Evolutionary conservation across 257 asterid species (phyloP).

Genomic region (Asclepias syriaca): DNA sequence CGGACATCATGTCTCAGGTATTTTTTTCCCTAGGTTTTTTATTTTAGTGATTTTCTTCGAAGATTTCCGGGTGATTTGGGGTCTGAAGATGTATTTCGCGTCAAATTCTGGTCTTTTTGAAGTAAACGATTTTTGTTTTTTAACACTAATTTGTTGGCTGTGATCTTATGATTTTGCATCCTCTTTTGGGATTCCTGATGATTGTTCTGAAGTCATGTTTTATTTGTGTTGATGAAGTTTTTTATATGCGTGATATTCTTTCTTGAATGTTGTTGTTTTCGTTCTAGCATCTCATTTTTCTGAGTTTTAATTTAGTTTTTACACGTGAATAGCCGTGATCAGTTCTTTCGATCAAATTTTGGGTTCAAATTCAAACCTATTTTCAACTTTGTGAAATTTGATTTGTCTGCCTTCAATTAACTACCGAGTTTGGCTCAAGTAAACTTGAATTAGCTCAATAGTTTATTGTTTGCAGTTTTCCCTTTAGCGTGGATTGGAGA

Average conservation of each 20-base stretch:
- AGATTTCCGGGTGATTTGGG: neutral
- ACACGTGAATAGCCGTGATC: neutral
- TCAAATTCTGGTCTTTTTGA: neutral
- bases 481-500: neutral
- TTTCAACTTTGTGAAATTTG: neutral
- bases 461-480: too few relatives aligned
- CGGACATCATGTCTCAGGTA: constrained; percentile 40
- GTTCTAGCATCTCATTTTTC: neutral
- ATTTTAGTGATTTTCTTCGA: neutral
- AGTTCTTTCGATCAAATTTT: neutral
- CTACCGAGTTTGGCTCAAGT: neutral
- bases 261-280: neutral
- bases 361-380: neutral
- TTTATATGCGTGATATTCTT: neutral
- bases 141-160: neutral
- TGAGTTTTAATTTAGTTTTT: neutral
- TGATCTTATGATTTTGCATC: neutral
- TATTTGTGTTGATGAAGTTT: neutral
- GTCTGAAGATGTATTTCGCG: neutral
- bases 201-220: neutral
- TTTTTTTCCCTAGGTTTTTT: neutral
- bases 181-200: neutral
- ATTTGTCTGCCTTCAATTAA: too few relatives aligned
- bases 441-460: neutral
- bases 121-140: neutral